A percentile compares a stretch with the other conserved stretches of the same genome.
Evolutionary conservation across 176 grass and related monocot genomes (phyloP).

Genomic region (Rhipidocladum racemiflorum): DNA sequence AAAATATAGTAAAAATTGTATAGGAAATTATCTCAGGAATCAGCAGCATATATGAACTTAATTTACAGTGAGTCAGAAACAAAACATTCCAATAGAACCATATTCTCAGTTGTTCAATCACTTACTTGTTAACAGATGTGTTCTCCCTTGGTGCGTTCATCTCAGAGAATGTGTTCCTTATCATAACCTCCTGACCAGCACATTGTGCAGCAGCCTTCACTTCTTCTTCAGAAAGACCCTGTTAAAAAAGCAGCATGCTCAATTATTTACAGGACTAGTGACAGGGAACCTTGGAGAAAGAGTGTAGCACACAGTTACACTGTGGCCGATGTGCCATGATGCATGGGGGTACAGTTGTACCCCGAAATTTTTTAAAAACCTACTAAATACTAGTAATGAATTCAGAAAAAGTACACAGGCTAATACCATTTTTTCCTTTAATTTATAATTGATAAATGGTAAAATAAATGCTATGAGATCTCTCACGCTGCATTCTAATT

Average conservation of each 20-base stretch:
- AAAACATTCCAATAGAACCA: not conserved
- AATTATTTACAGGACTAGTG: conserved; percentile 20
- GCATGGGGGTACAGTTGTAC: not conserved
- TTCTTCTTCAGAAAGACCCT: conserved; percentile 97
- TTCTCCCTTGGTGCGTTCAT: conserved; percentile 97
- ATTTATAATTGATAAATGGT: not conserved
- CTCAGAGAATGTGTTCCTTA: conserved; percentile 94
- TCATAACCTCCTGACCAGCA: conserved; percentile 97
- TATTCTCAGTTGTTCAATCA: not conserved
- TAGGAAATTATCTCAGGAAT: not conserved
- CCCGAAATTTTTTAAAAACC: not conserved
- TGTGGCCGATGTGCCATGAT: not conserved
- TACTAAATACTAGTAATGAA: not conserved
- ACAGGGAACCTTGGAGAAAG: not conserved
- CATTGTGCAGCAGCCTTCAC: conserved; percentile 83
- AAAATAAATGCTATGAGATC: not conserved
- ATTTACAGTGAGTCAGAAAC: not conserved
- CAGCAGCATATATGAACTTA: conserved; percentile 2
- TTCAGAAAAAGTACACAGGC: not conserved
- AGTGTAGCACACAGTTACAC: not conserved
- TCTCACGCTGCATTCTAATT: not conserved
- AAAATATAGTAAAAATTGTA: conserved; percentile 2
- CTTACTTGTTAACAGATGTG: conserved; percentile 91
- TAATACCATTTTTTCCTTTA: not conserved
- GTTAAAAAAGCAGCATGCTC: conserved; percentile 34